phyloP scores from a whole-genome alignment of 805 yeast species.

The Jamesozyma piceae region DNA sequence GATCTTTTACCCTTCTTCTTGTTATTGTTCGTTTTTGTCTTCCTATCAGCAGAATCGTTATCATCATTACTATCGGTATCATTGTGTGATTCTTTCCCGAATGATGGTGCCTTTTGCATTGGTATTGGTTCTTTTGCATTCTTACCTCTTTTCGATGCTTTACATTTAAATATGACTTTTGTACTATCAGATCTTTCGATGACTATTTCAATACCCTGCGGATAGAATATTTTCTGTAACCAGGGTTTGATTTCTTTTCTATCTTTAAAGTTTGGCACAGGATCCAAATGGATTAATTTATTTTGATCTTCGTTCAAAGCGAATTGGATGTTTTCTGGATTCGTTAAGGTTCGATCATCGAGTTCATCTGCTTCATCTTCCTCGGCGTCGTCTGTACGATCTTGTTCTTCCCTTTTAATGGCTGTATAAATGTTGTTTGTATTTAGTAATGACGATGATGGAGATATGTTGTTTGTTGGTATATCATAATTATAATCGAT shows the following conservation, averaged over 20 bases:
- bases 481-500: constrained; percentile 1
- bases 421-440: neutral
- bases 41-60: neutral
- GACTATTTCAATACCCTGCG: constrained; percentile 45
- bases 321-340: constrained; percentile 9
- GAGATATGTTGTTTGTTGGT: neutral
- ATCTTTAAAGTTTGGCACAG: constrained; percentile 33
- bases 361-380: neutral
- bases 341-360: constrained; percentile 3
- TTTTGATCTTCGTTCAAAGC: constrained; percentile 12
- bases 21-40: constrained; percentile 3
- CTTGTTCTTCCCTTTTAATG: neutral
- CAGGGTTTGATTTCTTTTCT: constrained; percentile 52
- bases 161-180: constrained; percentile 56
- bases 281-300: constrained; percentile 31
- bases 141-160: constrained; percentile 31
- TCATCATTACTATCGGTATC: neutral
- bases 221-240: constrained; percentile 41
- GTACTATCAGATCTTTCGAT: constrained; percentile 54
- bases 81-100: neutral
- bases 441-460: neutral
- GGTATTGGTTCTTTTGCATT: constrained; percentile 6
- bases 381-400: neutral
- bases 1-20: constrained; percentile 22
- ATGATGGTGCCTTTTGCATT: neutral